phyloP scores from a whole-genome alignment of 805 yeast genomes.

The Suhomyces faveliae region DNA sequence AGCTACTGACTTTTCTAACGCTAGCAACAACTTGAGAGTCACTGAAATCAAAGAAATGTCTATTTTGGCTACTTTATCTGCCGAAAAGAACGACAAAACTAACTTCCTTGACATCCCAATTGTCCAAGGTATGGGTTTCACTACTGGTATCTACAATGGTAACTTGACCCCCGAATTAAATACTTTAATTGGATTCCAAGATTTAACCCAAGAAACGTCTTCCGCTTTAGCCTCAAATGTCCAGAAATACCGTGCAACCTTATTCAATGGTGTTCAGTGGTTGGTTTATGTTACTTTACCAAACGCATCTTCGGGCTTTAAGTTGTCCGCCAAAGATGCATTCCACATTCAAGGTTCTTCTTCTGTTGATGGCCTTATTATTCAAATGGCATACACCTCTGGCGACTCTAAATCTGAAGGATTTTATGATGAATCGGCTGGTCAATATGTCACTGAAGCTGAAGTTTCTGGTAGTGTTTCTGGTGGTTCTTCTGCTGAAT shows the following conservation, averaged over 20 bases:
- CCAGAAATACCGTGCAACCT: conserved; percentile 31
- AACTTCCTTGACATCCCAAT: conserved; percentile 49
- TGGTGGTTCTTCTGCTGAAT: conserved; percentile 46
- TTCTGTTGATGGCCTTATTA: conserved; percentile 42
- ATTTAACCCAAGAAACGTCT: conserved; percentile 36
- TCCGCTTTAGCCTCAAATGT: conserved; percentile 25
- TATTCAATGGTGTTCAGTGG: conserved; percentile 48
- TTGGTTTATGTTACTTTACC: conserved; percentile 50
- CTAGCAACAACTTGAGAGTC: conserved; percentile 40
- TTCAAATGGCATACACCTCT: conserved; percentile 55
- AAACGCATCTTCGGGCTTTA: conserved; percentile 31
- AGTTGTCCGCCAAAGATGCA: conserved; percentile 30
- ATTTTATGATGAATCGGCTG: conserved; percentile 65
- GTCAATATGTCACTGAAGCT: conserved; percentile 57
- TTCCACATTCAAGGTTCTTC: conserved; percentile 35
- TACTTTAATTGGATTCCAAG: conserved; percentile 45
- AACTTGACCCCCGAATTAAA: conserved; percentile 50
- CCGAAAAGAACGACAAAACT: conserved; percentile 21
- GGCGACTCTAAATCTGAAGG: conserved; percentile 31
- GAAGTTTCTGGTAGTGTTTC: conserved; percentile 45
- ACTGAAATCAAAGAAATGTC: conserved; percentile 52
- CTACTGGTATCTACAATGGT: conserved; percentile 52
- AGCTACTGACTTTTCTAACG: conserved; percentile 45
- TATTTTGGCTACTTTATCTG: conserved; percentile 43
- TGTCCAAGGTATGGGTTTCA: conserved; percentile 62